phyloP scores from a whole-genome alignment of 305 asterid genomes.

The Solanum hybrid region DNA sequence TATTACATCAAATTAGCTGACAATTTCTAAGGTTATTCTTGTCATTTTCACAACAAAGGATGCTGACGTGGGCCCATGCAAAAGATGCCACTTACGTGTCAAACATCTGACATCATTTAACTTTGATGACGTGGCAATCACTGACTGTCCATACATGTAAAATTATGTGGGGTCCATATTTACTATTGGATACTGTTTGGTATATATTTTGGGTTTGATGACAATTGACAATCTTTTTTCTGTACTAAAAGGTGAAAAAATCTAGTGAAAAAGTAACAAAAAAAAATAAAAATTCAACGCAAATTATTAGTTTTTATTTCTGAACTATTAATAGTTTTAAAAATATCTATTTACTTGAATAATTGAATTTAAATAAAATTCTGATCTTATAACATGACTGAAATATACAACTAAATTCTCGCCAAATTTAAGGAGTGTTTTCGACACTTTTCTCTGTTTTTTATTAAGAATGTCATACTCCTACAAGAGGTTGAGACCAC shows the following conservation, averaged over 20 bases:
- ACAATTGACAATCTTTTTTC: neutral
- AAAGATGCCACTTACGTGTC: neutral
- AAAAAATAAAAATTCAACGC: neutral
- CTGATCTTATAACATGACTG: no score
- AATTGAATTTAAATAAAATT: neutral
- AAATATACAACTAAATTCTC: neutral
- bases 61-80: neutral
- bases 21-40: neutral
- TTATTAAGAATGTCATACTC: neutral
- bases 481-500: neutral
- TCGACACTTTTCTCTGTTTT: neutral
- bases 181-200: neutral
- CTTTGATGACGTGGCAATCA: neutral
- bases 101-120: neutral
- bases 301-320: no score
- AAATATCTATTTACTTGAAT: no score
- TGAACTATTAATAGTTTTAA: no score
- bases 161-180: neutral
- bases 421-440: no score
- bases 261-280: neutral
- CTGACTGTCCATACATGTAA: neutral
- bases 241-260: neutral
- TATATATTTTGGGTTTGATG: neutral
- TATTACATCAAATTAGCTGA: conserved; percentile 24
- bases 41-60: neutral